Base-by-base conservation (phyloP, 2,329 filamentous ascomycete genomes). In the Nothophaeocryptopus gaeumannii region DNA sequence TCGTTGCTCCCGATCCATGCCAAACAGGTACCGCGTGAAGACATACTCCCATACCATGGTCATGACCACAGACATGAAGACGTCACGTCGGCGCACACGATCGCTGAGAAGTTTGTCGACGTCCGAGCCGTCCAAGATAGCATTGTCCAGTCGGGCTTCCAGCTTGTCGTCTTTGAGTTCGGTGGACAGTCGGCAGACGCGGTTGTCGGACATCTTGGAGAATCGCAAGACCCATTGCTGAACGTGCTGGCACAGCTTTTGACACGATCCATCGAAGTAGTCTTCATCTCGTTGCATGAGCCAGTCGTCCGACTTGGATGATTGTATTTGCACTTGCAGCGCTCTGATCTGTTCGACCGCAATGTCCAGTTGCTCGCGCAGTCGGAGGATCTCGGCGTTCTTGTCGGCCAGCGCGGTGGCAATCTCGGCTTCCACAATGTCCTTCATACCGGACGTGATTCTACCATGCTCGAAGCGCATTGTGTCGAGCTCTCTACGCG, bases 1-100 rank as follows among this genome's bases (percentile, higher is more conserved):
- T 62, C 93, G 84, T 72, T 99, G 93, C 71, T 97, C 93, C 62
- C 91, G 83, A 68, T 99, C 93, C 89, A 99, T 96, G 63, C 93
- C 93, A 68, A 99, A 99, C 20, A 99, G 83, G 70, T 99, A 99
- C 57, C 93, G 84, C 8, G 92, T 96, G 68, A 99, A 99, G 67
- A 99, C 85, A 66, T 95, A 96, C 71, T 99, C 93, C 91, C 91
- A 99, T 44, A 99, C 85, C 90, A 99, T 96, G 54, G 88, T 93
- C 91, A 97, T 97, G 48, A 92, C 89, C 70, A 99, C 90, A 33
- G 90, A 93, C 89, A 97, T 96, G 78, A 99, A 96, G 51, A 97
- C 85, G 68, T 97, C 92, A 53, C 92, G 84, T 54, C 93, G 85
- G 64, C 82, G 85, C 47, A 96, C 86, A 34, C 95, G 88, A 68